Evolutionary conservation across 768 basidiomycete species (phyloP).

Genomic region (Neoboletus brunneissimus): DNA sequence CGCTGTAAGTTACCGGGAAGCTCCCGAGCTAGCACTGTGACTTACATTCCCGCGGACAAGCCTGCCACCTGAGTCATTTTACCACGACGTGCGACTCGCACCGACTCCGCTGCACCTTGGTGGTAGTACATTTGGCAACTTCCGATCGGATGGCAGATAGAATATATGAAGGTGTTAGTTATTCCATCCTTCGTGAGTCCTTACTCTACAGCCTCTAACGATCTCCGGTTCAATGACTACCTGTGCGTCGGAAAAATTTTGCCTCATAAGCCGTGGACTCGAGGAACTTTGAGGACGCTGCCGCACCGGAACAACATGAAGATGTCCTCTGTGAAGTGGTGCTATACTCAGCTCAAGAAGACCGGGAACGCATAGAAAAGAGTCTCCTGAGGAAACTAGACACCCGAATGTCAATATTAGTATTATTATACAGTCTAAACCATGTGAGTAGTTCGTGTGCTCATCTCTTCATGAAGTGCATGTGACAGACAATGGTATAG

Average conservation of each 20-base stretch:
- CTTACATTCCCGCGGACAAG: not conserved
- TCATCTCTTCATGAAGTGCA: not conserved
- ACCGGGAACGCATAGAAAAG: slow-evolving; percentile 39
- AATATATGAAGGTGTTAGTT: slow-evolving; percentile 4
- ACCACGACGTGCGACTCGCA: not conserved
- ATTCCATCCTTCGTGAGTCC: slow-evolving; percentile 20
- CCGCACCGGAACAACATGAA: not conserved
- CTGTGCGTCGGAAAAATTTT: not conserved
- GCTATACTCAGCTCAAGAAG: slow-evolving; percentile 6
- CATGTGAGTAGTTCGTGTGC: slow-evolving; percentile 24
- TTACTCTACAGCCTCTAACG: not conserved
- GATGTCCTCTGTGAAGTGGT: not conserved
- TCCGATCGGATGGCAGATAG: slow-evolving; percentile 8
- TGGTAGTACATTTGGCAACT: not conserved
- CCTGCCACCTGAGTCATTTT: no score
- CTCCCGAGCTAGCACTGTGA: not conserved
- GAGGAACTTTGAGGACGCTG: slow-evolving; percentile 7
- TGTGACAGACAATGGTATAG: slow-evolving; percentile 26
- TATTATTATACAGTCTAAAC: slow-evolving; percentile 37
- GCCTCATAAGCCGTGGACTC: not conserved
- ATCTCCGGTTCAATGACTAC: not conserved
- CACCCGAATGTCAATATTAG: slow-evolving; percentile 34
- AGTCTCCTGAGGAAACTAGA: slow-evolving; percentile 40
- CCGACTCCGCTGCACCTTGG: not conserved
- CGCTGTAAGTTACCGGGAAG: no score